Evolutionary conservation across 345 rosid species (phyloP), one percentile per base, ranked within the genome.

Genomic region (Populus simonii): DNA sequence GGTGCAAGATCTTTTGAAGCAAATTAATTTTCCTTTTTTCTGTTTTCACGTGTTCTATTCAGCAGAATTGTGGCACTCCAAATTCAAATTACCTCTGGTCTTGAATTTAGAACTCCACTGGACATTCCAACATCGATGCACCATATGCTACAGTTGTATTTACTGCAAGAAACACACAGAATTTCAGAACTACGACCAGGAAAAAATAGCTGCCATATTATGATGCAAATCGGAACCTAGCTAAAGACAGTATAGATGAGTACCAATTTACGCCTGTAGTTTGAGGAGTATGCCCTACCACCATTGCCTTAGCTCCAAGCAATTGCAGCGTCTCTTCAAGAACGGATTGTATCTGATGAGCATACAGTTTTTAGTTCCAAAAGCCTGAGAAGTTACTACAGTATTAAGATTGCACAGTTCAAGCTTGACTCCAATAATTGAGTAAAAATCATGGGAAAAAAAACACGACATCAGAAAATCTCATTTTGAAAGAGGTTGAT

Each of bases 251-350:
- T 18, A n/a, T 2, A 22, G 43, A 41, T 4, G 49, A 68, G 11
- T 87, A 95, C 99, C 99, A 93, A 78, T 95, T 95, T 69, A 89
- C 92, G 9, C 99, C 98, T 6, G 86, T 71, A 66, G 83, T 73
- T 79, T 95, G 98, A 70, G 99, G 99, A 66, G 99, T 95, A 83
- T 93, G 99, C n/a, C 98, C 97, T 8, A 95, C 98, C 76, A 95
- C 98, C 97, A 95, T 92, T 11, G 88, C 96, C 85, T 91, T 93
- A 20, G 98, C 98, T 70, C 89, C 92, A 15, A 91, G 73, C 23
- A 92, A 85, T 80, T 80, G 84, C 75, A 95, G 88, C 35, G 99
- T 91, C 76, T 91, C 93, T 59, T 70, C 76, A 31, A 95, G 97
- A 81, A 87, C 70, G 25, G 82, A 80, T 75, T 85, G 80, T 84